Percentiles rank a stretch among this genome's conserved stretches.
Evolutionary conservation across 2,329 filamentous ascomycete genomes (phyloP).

Genomic region (Colletotrichum gloeosporioides): DNA sequence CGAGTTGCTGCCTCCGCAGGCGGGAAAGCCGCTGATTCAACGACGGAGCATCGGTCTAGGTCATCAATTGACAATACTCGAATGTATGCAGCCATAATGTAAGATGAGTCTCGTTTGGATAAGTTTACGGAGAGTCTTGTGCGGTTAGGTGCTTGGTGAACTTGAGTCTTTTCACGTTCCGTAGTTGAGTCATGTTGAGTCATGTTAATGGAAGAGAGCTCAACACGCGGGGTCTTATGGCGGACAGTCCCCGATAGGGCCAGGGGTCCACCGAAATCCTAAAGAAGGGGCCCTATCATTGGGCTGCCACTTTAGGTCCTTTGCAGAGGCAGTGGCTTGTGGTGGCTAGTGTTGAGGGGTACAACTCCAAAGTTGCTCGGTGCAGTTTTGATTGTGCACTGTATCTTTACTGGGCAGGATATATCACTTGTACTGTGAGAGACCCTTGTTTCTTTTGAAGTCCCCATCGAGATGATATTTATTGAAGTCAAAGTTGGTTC

Average conservation of each 20-base stretch:
- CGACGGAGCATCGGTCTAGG: slow-evolving; percentile 26
- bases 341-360: neutral
- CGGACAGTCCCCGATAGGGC: neutral
- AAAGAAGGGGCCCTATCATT: neutral
- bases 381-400: neutral
- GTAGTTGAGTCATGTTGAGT: neutral
- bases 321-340: neutral
- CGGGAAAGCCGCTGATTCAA: slow-evolving; percentile 34
- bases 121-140: neutral
- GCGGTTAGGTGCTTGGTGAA: neutral
- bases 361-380: neutral
- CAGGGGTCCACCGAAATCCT: neutral
- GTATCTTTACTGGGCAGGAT: neutral
- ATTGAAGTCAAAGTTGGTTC: neutral
- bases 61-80: slow-evolving; percentile 27
- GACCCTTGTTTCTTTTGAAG: neutral
- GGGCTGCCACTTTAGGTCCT: neutral
- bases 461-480: neutral
- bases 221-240: neutral
- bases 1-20: slow-evolving; percentile 31
- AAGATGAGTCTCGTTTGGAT: neutral
- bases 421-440: neutral
- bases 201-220: neutral
- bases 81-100: slow-evolving; percentile 27
- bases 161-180: neutral